Conservation (phyloP, 2,329 filamentous ascomycete genomes). For the Fusarium lyarnte region DNA sequence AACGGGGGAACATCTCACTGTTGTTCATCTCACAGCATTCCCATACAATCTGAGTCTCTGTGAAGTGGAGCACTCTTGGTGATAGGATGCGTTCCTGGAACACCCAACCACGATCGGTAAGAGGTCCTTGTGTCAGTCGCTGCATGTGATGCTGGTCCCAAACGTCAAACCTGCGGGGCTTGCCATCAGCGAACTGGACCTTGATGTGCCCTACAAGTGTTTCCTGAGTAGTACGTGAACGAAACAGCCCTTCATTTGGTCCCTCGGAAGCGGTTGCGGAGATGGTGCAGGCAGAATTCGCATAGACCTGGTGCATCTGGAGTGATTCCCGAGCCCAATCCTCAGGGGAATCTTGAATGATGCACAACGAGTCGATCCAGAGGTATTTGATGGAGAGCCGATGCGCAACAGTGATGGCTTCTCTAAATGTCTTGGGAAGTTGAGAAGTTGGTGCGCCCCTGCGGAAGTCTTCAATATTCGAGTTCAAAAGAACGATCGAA, state of each 20-base stretch:
- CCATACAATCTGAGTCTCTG: not conserved
- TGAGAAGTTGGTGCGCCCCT: not conserved
- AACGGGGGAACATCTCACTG: not conserved
- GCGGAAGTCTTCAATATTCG: not conserved
- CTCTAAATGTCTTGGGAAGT: not conserved
- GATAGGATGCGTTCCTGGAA: not conserved
- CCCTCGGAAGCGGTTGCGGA: not conserved
- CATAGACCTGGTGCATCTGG: not conserved
- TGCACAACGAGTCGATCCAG: not conserved
- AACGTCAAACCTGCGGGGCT: not conserved
- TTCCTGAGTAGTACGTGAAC: rapidly evolving
- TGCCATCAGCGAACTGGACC: not conserved
- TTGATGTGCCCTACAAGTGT: not conserved
- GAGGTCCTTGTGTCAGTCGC: not conserved
- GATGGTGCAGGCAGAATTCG: not conserved
- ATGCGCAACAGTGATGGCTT: not conserved
- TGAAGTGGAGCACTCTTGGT: not conserved
- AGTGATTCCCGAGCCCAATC: not conserved
- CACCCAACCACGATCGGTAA: not conserved
- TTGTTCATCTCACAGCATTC: not conserved
- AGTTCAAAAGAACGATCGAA: not conserved
- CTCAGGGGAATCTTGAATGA: not conserved
- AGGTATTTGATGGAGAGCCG: not conserved
- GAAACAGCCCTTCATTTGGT: not conserved
- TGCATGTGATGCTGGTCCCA: not conserved